Evolutionary conservation across 169 alveolate species (phyloP), one percentile per base, ranked within the genome.

Genomic region (Eimeria maxima): DNA sequence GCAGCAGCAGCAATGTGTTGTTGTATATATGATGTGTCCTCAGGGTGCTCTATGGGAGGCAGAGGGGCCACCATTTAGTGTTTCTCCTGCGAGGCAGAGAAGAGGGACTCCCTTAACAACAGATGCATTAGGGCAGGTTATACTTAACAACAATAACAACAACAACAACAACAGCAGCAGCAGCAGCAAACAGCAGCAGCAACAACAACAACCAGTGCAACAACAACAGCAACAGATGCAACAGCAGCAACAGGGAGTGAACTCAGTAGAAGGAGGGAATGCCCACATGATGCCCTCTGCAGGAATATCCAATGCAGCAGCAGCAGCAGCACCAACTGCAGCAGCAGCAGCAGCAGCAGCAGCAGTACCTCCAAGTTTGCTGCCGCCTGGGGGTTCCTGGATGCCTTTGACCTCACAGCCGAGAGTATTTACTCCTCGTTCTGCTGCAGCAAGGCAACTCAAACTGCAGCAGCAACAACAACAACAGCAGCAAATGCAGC

Each of bases 391-490:
- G 6, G 65, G 65, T 27, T 13, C 60, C 7, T 78, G 89, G 89
- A 13, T 78, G 60, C 44, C 89, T 33, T 33, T 78, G n/a, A 33
- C 10, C 7, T 22, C 60, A 14, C 89, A 78, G 29, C 89, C 89
- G 14, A 53, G 63, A 1, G 89, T 78, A 1, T 78, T 78, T 42
- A 78, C 89, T 18, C 89, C 89, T 11, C 60, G 89, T 27, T 78
- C 89, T 22, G 89, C 89, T 22, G 89, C 89, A 38, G 89, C 89
- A 44, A 33, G 89, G 29, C 89, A 45, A 29, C 60, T 27, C 65
- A 53, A 44, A 24, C 89, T 42, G 65, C 89, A 78, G 44, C 89
- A 78, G 65, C 89, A 78, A 65, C 89, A 78, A 38, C 88, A 78
- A 65, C 89, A 78, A 57, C 89, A 44, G 47, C 44, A 10, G 55